Evolutionary conservation across 371 early-diverging fungal species (phyloP), one percentile per base, ranked within the genome.

Genomic region (Umbelopsis sp.): DNA sequence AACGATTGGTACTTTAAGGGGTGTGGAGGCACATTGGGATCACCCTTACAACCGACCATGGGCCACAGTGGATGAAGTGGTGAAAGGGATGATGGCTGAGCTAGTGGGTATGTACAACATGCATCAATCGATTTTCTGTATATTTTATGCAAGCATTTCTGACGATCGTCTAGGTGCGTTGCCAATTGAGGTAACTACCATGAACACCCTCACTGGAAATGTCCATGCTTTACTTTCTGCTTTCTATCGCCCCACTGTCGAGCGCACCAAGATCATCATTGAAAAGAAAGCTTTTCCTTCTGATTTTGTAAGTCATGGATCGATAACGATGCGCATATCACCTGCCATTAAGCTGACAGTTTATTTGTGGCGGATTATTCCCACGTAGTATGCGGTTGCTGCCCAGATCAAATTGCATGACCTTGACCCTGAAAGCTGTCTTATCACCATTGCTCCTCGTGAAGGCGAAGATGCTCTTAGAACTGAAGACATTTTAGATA

Each of bases 271-370:
- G 85, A 91, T 99, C 57, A 64, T 99, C 69, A 93, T 99, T 65
- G 99, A 99, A 76, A 77, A 85, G 69, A 93, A 94, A 75, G 94
- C 97, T 1, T 99, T 99, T 72, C 99, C 99, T 10, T 96, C 97
- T 9, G 98, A 97, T 76, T 91, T 92, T 69, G 86, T 81, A 78
- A 77, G 74, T 44, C 11, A 7, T 24, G 25, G 53, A 44, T 24
- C n/a, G 4, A 14, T 73, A 44, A 18, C n/a, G 4, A 14, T 73
- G 16, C 14, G 18, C 45, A 45, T 48, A 66, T 44, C 63, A 29
- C 4, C 29, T 29, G 29, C 29, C n/a, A 16, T 50, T 25, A 20
- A 24, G 22, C 38, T 50, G 45, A 11, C 29, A 29, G 29, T 29
- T 29, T 67, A 22, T 51, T 44, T 9, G 46, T 66, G 44, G 45